Conservation (phyloP, 768 basidiomycete species). For the Tricholomella constricta region DNA sequence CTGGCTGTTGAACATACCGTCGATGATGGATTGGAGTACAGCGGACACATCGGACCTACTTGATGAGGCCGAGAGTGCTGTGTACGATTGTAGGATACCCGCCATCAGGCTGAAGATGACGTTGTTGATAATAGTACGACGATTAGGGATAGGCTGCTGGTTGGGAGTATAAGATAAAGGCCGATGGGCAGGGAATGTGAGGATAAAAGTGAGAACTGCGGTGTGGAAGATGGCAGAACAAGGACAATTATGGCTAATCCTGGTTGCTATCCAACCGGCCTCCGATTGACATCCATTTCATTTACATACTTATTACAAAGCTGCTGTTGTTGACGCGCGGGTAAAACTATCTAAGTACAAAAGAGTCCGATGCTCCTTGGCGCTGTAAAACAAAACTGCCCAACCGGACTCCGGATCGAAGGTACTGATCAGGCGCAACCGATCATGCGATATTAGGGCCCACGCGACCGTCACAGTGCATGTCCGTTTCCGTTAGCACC, state of each 20-base stretch:
- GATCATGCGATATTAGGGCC: too few species aligned
- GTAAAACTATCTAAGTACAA: background rate
- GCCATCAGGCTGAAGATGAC: conserved; percentile 39
- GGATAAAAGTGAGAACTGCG: too few species aligned
- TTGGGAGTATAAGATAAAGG: background rate
- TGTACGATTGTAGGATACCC: conserved; percentile 47
- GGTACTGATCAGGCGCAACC: too few species aligned
- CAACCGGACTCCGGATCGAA: too few species aligned
- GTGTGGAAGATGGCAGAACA: background rate
- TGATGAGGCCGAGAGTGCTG: conserved; percentile 48
- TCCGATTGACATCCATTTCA: conserved; percentile 14
- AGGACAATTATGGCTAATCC: background rate
- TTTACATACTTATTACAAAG: conserved; percentile 20
- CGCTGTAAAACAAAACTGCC: too few species aligned
- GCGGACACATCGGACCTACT: conserved; percentile 44
- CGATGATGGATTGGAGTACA: conserved; percentile 53
- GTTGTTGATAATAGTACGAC: conserved; percentile 2
- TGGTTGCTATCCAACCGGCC: conserved; percentile 11
- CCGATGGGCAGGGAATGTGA: background rate
- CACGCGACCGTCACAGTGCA: background rate
- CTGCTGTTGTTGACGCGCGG: too few species aligned
- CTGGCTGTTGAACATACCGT: conserved; percentile 35
- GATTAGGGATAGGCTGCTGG: conserved; percentile 7
- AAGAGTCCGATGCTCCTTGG: background rate
- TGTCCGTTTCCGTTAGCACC: conserved; percentile 4